Conservation (phyloP, 768 basidiomycete species). For the Lyophyllum decastes region DNA sequence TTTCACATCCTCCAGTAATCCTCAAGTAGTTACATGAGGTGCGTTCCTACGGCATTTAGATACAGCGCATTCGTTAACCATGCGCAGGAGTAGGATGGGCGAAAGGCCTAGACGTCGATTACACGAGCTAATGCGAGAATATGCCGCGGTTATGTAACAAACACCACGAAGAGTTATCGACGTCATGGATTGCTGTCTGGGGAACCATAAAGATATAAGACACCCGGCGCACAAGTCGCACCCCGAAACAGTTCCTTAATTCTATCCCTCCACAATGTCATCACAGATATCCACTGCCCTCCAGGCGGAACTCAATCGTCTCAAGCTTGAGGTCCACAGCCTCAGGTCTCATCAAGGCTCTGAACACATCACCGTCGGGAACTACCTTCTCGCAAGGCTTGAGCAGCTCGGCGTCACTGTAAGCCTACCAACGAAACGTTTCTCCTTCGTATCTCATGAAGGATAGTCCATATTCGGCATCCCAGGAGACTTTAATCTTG, state of each 20-base stretch:
- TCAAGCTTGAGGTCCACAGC: conserved; percentile 45
- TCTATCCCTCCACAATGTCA: conserved; percentile 15
- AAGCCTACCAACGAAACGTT: conserved; percentile 8
- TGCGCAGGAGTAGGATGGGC: neutral
- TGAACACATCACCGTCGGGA: conserved; percentile 47
- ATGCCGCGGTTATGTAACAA: neutral
- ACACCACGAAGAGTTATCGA: neutral
- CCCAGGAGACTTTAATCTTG: conserved; percentile 87
- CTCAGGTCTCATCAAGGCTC: conserved; percentile 35
- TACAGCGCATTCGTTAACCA: neutral
- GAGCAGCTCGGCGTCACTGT: conserved; percentile 63
- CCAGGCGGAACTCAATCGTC: conserved; percentile 47
- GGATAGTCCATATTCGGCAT: conserved; percentile 77
- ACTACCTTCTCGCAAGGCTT: conserved; percentile 58
- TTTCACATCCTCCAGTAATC: too few species aligned
- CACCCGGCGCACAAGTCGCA: neutral
- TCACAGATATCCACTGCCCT: conserved; percentile 26
- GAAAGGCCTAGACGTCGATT: neutral
- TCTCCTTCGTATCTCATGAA: neutral
- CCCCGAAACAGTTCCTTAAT: neutral
- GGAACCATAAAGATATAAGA: conserved; percentile 13
- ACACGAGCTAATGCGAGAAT: too few species aligned
- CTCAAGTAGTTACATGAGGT: neutral
- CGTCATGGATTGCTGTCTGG: neutral
- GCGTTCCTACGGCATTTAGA: neutral